These are phyloP conservation scores for Daldinia eschscholtzii DNA, from an alignment of 2,329 filamentous ascomycete genomes.

Conservation along the genomic window DNA sequence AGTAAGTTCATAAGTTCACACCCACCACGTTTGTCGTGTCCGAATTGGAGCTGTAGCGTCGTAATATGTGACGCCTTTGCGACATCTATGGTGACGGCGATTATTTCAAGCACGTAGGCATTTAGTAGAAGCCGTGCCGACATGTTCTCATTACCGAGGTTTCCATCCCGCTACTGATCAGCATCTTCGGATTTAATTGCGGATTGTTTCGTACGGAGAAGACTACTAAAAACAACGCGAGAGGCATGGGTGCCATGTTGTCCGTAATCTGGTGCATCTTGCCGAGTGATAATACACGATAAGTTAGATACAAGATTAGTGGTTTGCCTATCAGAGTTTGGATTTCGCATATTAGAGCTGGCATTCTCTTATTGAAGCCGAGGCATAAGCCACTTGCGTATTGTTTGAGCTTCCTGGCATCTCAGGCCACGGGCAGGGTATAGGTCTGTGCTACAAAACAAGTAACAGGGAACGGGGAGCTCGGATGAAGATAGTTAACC, in stretches of 20 bases:
- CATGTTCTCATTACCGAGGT: not conserved
- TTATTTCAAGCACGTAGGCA: not conserved
- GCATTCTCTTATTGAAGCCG: not conserved
- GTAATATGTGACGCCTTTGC: not conserved
- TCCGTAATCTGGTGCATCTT: not conserved
- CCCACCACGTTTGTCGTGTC: not conserved
- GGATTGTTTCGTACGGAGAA: slow-evolving; percentile 4
- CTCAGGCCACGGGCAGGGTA: slow-evolving; percentile 4
- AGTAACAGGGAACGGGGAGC: not conserved
- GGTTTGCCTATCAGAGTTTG: not conserved
- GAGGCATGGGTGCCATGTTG: not conserved
- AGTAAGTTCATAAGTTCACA: slow-evolving; percentile 2
- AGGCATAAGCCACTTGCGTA: not conserved
- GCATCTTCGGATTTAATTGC: not conserved
- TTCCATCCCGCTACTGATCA: not conserved
- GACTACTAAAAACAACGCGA: not conserved
- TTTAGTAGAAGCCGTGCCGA: not conserved
- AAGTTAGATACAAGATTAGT: not conserved
- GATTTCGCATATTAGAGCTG: not conserved
- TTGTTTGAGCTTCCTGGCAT: slow-evolving; percentile 5
- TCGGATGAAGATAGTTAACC: not conserved
- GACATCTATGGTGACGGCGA: not conserved
- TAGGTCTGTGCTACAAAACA: slow-evolving; percentile 7
- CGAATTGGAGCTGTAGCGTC: not conserved
- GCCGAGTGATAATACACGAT: not conserved